Evolutionary conservation across 1,139 yeast genomes (phyloP), one percentile per base, ranked within the genome.

Genomic region (Debaryomyces udenii): DNA sequence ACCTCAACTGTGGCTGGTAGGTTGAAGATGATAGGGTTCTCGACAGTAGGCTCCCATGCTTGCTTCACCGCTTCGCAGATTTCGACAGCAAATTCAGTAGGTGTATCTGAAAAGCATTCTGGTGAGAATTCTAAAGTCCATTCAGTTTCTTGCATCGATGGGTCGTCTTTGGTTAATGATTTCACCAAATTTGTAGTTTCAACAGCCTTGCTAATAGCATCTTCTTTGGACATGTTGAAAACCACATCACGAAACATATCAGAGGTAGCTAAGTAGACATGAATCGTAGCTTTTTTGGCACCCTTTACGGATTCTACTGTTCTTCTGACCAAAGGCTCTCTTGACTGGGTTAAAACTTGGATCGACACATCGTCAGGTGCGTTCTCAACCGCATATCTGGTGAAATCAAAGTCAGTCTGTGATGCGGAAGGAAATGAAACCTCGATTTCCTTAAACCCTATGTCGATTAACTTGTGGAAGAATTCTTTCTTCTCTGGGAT

Each of bases 1-100:
- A 73, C 72, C 53, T 73, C 78, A 6, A 73, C 78, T 4, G 78
- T 73, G 7, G 78, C 78, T 6, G 78, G 78, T 44, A 73, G 62
- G 54, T 73, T 73, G 58, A 73, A 73, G 39, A 73, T 73, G 31
- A 73, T 66, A 13, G 78, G 78, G 17, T 58, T 55, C 35, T 64
- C 69, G 5, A 42, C 68, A 4, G 70, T 62, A 33, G 78, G 78
- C 37, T 62, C 70, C 78, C 78, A 73, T n/a, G 62, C 75, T 10
- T 57, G 51, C 55, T 69, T 70, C 13, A 73, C 78, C 1, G 75
- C 76, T 46, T 71, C 75, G 52, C 78, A 73, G 39, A 73, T 65
- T 42, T 67, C 69, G 34, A 73, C 64, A 1, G 76, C 73, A 53
- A 62, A 73, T 22, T 72, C 73, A 15, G 68, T 57, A 27, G 70